phyloP scores from a whole-genome alignment of 2,329 filamentous ascomycete species.

The Piedraia hortae region DNA sequence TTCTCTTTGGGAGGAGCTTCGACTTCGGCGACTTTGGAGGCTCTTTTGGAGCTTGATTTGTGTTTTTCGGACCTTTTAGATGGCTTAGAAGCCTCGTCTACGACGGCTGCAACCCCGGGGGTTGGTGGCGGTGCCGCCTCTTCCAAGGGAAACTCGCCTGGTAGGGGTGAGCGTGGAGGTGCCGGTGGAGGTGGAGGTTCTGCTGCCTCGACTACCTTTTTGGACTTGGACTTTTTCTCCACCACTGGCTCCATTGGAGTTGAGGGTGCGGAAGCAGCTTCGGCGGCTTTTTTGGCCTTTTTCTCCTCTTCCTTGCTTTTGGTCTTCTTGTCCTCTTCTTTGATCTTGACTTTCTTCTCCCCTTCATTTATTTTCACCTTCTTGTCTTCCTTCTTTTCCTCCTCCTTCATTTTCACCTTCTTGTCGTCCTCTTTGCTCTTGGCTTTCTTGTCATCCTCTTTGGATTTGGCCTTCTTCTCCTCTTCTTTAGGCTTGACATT shows the following conservation, averaged over 20 bases:
- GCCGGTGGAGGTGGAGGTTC: conserved; percentile 5
- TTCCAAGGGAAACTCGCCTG: conserved; percentile 19
- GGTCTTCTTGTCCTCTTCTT: conserved; percentile 13
- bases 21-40: conserved; percentile 2
- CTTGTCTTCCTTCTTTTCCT: conserved; percentile 16
- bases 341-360: conserved; percentile 12
- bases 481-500: conserved; percentile 13
- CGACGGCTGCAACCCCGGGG: conserved; percentile 1
- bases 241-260: conserved; percentile 9
- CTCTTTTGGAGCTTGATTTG: conserved; percentile 7
- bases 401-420: conserved; percentile 14
- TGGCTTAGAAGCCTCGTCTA: conserved; percentile 4
- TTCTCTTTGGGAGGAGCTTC: conserved; percentile 12
- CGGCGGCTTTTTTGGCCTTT: conserved; percentile 3
- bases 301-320: conserved; percentile 19
- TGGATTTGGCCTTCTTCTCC: conserved; percentile 18
- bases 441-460: conserved; percentile 15
- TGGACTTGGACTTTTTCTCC: conserved; percentile 8
- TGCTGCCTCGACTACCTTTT: conserved; percentile 5
- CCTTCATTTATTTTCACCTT: conserved; percentile 15
- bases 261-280: conserved; percentile 11
- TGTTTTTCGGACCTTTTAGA: conserved; percentile 9
- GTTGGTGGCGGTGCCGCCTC: conserved; percentile 3
- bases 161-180: conserved; percentile 13
- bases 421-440: conserved; percentile 16